These are phyloP conservation scores for Neospora caninum DNA, from an alignment of 169 alveolate genomes.

Conservation along the genomic window DNA sequence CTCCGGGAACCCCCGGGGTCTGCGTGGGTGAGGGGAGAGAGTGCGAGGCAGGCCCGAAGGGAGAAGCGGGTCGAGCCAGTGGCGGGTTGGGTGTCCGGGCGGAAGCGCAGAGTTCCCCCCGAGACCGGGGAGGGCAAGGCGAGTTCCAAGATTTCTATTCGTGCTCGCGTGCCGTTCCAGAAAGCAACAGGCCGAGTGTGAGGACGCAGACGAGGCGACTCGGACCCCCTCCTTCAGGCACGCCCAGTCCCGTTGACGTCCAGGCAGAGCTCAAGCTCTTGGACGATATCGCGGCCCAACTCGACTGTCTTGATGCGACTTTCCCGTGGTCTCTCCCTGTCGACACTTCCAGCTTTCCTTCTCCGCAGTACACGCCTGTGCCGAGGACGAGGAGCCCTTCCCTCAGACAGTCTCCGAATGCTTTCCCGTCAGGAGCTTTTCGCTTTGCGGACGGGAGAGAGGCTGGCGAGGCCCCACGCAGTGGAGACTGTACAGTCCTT, in stretches of 20 bases:
- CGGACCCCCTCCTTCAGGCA: neutral
- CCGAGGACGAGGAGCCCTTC: too few species aligned
- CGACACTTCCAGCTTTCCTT: neutral
- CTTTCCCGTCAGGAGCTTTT: too few species aligned
- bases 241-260: neutral
- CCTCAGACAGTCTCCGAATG: too few species aligned
- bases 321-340: neutral
- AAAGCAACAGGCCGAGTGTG: neutral
- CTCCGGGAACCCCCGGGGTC: too few species aligned
- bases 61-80: neutral
- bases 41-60: neutral
- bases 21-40: too few species aligned
- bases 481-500: too few species aligned
- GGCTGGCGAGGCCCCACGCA: too few species aligned
- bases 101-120: neutral
- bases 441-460: too few species aligned
- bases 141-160: too few species aligned
- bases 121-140: neutral
- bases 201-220: neutral
- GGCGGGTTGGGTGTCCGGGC: neutral
- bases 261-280: conserved; percentile 20
- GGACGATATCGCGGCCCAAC: conserved; percentile 8
- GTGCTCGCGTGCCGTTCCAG: too few species aligned
- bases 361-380: too few species aligned
- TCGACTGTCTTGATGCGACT: neutral